Percentiles rank a stretch among this genome's conserved stretches.
phyloP scores from a whole-genome alignment of 768 basidiomycete genomes.

The Russula brevipes region DNA sequence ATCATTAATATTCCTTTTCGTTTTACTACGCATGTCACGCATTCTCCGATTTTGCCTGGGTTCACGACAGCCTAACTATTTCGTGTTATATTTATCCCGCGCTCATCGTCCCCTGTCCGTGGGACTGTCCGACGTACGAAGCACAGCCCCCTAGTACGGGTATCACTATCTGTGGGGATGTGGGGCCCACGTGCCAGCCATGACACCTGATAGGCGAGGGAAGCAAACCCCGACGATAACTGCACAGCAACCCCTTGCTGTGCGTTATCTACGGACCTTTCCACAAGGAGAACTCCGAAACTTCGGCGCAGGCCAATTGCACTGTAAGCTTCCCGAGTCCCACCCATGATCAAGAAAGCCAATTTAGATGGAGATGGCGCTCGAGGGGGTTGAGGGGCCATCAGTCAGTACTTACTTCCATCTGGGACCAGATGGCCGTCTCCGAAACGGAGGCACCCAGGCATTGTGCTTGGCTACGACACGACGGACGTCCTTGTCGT shows the following conservation, averaged over 20 bases:
- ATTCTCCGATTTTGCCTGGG: background rate
- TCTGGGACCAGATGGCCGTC: too few relatives aligned
- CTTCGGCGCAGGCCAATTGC: background rate
- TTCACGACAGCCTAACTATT: background rate
- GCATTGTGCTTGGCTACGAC: too few relatives aligned
- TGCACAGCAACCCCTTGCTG: background rate
- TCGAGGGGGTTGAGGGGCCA: too few relatives aligned
- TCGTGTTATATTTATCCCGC: background rate
- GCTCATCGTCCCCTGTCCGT: background rate
- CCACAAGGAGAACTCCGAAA: background rate
- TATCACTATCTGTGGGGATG: background rate
- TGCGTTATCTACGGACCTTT: background rate
- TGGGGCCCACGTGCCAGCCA: background rate
- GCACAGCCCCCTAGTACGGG: background rate
- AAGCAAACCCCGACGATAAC: background rate
- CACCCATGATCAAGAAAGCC: too few relatives aligned
- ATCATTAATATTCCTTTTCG: background rate
- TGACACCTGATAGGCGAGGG: slow-evolving; percentile 5
- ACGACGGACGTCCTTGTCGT: too few relatives aligned
- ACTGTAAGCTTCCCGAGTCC: too few relatives aligned
- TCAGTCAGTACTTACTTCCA: too few relatives aligned
- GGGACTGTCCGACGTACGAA: too few relatives aligned
- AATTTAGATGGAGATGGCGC: too few relatives aligned
- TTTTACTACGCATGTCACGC: slow-evolving; percentile 9
- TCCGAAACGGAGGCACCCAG: too few relatives aligned